Evolutionary conservation across 2,329 filamentous ascomycete species (phyloP).

Genomic region (Apiospora saccharicola): DNA sequence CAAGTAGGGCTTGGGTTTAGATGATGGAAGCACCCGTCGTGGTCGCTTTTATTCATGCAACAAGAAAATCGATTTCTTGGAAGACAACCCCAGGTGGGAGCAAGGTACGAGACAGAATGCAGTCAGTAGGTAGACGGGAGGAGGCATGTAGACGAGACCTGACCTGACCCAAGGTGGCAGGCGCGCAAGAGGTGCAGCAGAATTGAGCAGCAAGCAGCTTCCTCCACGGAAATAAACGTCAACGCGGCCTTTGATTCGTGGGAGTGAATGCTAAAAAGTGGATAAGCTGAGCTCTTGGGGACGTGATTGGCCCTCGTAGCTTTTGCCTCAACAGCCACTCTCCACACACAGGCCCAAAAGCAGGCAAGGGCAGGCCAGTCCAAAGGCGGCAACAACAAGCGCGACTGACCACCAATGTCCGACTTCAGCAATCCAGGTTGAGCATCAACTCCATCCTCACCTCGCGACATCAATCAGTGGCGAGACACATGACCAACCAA

Average conservation of each 20-base stretch:
- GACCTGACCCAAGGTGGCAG: slow-evolving; percentile 2
- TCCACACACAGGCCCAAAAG: slow-evolving; percentile 7
- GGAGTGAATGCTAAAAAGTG: slow-evolving; percentile 12
- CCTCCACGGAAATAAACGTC: slow-evolving; percentile 22
- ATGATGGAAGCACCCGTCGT: too few relatives aligned
- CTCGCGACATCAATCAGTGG: not conserved
- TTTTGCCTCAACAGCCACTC: slow-evolving; percentile 23
- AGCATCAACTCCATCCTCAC: not conserved
- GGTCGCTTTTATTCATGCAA: not conserved
- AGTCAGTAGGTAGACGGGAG: not conserved
- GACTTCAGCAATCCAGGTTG: not conserved
- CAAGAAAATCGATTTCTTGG: not conserved
- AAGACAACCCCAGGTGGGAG: not conserved
- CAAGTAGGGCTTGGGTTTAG: not conserved
- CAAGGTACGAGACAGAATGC: not conserved
- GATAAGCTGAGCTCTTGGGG: slow-evolving; percentile 4
- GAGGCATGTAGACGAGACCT: not conserved
- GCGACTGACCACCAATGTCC: slow-evolving; percentile 1
- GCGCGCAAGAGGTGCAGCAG: not conserved
- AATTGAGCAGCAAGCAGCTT: not conserved
- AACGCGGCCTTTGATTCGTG: slow-evolving; percentile 20
- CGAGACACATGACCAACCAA: not conserved
- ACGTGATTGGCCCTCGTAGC: slow-evolving; percentile 5
- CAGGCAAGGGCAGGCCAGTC: not conserved
- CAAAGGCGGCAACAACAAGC: slow-evolving; percentile 13